Percentiles rank a stretch among this genome's conserved stretches.
Conservation (phyloP, 1,284 basidiomycete species). For the Puccinia polysora region DNA sequence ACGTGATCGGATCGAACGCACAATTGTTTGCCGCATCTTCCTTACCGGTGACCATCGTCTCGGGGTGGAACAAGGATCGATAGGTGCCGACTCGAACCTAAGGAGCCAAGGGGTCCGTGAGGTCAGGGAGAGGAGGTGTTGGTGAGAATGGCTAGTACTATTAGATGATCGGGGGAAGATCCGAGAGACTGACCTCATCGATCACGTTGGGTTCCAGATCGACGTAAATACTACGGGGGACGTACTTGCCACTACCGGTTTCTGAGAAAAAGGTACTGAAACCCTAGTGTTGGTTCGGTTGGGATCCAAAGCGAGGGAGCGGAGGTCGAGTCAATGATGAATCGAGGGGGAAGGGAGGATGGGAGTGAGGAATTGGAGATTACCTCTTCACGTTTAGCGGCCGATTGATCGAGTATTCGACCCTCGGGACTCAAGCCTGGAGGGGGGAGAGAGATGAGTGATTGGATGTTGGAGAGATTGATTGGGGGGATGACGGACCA, state of each 20-base stretch:
- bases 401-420: slow-evolving; percentile 51
- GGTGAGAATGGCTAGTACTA: neutral
- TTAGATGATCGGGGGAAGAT: neutral
- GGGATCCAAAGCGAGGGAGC: slow-evolving; percentile 62
- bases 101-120: neutral
- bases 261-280: slow-evolving; percentile 77
- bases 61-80: slow-evolving; percentile 94
- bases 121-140: too few relatives aligned
- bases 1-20: slow-evolving; percentile 49
- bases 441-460: neutral
- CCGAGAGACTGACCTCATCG: slow-evolving; percentile 61
- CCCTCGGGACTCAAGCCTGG: slow-evolving; percentile 50
- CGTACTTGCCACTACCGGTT: slow-evolving; percentile 72
- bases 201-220: slow-evolving; percentile 94
- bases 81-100: slow-evolving; percentile 85
- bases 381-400: slow-evolving; percentile 52
- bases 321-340: slow-evolving; percentile 63
- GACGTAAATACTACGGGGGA: slow-evolving; percentile 91
- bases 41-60: slow-evolving; percentile 97
- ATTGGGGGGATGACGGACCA: slow-evolving; percentile 64
- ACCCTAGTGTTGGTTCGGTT: too few relatives aligned
- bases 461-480: slow-evolving; percentile 26
- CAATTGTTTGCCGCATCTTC: slow-evolving; percentile 99
- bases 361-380: neutral
- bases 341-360: neutral